Conservation (phyloP, 2,329 filamentous ascomycete genomes). For the Aureobasidium sp. region DNA sequence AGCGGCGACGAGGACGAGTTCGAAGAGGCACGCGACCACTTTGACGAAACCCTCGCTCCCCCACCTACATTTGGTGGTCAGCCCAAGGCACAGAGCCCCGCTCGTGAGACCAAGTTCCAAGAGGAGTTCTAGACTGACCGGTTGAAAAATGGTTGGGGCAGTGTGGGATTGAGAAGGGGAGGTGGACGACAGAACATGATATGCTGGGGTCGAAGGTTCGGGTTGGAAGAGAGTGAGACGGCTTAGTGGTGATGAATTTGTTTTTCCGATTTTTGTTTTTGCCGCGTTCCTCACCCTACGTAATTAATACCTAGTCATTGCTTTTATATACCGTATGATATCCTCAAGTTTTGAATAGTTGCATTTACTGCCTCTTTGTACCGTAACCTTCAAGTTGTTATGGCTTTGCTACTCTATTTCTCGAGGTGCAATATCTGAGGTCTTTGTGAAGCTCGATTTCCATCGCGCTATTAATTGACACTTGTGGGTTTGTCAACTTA, state of each 20-base stretch:
- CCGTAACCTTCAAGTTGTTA: not conserved
- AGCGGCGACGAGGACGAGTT: constrained; percentile 37
- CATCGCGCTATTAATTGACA: too few relatives aligned
- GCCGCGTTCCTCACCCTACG: not conserved
- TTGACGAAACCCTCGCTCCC: constrained; percentile 39
- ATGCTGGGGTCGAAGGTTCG: not conserved
- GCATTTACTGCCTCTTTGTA: not conserved
- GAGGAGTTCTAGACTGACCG: constrained; percentile 36
- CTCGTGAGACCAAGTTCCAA: constrained; percentile 49
- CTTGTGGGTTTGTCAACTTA: too few relatives aligned
- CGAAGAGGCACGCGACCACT: constrained; percentile 44
- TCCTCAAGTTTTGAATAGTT: not conserved
- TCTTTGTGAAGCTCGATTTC: too few relatives aligned
- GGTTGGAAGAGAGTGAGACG: not conserved
- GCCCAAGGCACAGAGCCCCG: constrained; percentile 41
- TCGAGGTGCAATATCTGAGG: not conserved
- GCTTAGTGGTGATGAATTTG: not conserved
- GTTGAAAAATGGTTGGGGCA: not conserved
- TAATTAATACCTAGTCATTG: not conserved
- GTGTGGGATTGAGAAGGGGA: not conserved
- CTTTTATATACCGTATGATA: not conserved
- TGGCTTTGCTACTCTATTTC: not conserved
- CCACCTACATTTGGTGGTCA: constrained; percentile 30
- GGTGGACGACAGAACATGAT: not conserved
- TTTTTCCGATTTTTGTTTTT: not conserved